Percentiles rank a stretch among this genome's conserved stretches.
Conservation (phyloP, 108 stramenopile species). For the Nannochloropsis salina region DNA sequence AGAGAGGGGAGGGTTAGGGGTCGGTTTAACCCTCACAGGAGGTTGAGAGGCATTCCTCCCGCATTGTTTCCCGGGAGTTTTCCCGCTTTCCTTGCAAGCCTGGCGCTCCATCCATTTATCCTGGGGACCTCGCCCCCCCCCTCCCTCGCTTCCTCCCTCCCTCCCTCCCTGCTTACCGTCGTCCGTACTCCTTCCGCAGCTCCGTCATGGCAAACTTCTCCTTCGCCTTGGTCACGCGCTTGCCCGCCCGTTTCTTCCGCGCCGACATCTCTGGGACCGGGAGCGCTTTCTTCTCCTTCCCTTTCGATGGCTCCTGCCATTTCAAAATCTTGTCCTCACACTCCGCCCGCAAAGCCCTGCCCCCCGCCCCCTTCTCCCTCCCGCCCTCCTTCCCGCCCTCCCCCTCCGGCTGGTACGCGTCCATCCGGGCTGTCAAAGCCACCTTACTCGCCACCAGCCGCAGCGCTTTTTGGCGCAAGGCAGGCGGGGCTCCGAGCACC, state of each 20-base stretch:
- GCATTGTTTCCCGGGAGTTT: too few relatives aligned
- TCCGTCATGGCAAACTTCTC: constrained; percentile 89
- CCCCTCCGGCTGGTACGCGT: background rate
- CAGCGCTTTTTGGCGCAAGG: constrained; percentile 68
- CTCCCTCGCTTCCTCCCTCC: constrained; percentile 79
- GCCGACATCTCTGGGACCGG: constrained; percentile 72
- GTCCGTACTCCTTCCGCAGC: constrained; percentile 83
- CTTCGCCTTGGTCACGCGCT: constrained; percentile 99
- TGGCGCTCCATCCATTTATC: too few relatives aligned
- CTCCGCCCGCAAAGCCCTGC: constrained; percentile 39
- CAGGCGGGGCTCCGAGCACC: constrained; percentile 61
- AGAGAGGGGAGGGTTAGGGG: background rate
- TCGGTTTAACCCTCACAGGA: too few relatives aligned
- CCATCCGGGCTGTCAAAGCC: constrained; percentile 47
- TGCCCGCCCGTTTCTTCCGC: constrained; percentile 99
- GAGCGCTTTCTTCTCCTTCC: constrained; percentile 77
- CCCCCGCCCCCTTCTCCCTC: constrained; percentile 22
- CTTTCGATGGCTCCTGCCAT: constrained; percentile 85
- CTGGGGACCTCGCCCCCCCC: constrained; percentile 74
- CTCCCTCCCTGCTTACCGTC: constrained; percentile 57
- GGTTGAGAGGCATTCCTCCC: too few relatives aligned
- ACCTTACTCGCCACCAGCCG: constrained; percentile 37
- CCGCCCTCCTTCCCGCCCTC: too few relatives aligned
- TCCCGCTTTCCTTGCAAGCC: too few relatives aligned
- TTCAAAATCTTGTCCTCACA: constrained; percentile 72